A percentile compares a stretch with the other conserved stretches of the same genome.
These are phyloP conservation scores for Leucocoprinus gongylophorus DNA, from an alignment of 1,284 basidiomycete species.

Conservation along the genomic window DNA sequence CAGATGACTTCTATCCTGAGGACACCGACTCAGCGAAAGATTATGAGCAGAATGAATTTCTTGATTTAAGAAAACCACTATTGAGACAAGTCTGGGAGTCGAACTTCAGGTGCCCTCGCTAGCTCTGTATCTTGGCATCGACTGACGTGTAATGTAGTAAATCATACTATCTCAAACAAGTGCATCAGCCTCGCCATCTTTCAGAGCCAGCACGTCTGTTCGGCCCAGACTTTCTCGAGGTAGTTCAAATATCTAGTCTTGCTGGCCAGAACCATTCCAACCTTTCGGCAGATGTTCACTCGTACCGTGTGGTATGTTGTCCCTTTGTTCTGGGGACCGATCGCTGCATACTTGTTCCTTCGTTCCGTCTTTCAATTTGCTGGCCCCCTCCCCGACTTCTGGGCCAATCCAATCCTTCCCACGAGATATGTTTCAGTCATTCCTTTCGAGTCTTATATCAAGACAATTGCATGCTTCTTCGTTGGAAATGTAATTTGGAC, in stretches of 20 bases:
- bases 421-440: constrained; percentile 39
- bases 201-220: constrained; percentile 86
- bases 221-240: constrained; percentile 78
- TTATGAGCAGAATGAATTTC: constrained; percentile 84
- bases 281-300: constrained; percentile 58
- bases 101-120: constrained; percentile 59
- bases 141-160: constrained; percentile 47
- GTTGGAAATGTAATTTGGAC: constrained; percentile 92
- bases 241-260: constrained; percentile 18
- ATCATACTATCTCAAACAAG: constrained; percentile 93
- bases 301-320: constrained; percentile 94
- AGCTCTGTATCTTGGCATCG: constrained; percentile 3
- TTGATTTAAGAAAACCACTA: constrained; percentile 86
- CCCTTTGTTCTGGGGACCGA: constrained; percentile 89
- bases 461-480: constrained; percentile 63
- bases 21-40: constrained; percentile 76
- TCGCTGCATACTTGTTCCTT: constrained; percentile 73
- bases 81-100: constrained; percentile 79
- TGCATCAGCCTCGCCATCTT: constrained; percentile 93
- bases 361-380: constrained; percentile 83
- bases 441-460: constrained; percentile 40
- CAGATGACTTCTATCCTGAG: constrained; percentile 86
- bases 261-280: background rate
- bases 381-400: constrained; percentile 51
- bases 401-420: constrained; percentile 48